These are phyloP conservation scores for Leishmania amazonensis DNA, from an alignment of 208 protist species.

Conservation along the genomic window DNA sequence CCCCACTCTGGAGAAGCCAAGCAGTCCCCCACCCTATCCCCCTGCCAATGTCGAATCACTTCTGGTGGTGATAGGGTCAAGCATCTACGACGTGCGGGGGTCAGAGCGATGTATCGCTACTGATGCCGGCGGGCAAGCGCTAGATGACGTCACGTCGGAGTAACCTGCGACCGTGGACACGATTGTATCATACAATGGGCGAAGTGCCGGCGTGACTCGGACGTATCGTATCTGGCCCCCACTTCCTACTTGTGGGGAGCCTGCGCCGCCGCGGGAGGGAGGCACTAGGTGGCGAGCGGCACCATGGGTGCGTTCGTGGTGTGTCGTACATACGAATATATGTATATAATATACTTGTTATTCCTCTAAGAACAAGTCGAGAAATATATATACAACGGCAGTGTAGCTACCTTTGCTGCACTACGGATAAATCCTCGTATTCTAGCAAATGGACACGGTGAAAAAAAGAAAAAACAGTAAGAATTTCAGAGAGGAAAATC, in stretches of 20 bases:
- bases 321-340: no score
- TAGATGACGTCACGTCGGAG: background rate
- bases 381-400: background rate
- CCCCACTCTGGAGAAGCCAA: background rate
- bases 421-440: background rate
- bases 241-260: background rate
- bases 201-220: background rate
- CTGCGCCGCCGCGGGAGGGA: background rate
- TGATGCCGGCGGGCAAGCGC: background rate
- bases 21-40: background rate
- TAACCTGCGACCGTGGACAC: background rate
- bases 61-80: background rate
- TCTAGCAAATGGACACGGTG: background rate
- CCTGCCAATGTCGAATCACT: background rate
- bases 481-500: background rate
- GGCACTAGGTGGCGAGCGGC: background rate
- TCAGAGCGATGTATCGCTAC: background rate
- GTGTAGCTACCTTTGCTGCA: background rate
- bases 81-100: background rate
- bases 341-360: background rate
- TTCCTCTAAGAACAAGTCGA: background rate
- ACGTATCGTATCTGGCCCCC: background rate
- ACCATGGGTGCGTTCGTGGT: background rate
- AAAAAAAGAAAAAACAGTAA: background rate
- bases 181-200: background rate